Conservation (phyloP, 2,329 filamentous ascomycete species). For the Karstenula rhodostoma region DNA sequence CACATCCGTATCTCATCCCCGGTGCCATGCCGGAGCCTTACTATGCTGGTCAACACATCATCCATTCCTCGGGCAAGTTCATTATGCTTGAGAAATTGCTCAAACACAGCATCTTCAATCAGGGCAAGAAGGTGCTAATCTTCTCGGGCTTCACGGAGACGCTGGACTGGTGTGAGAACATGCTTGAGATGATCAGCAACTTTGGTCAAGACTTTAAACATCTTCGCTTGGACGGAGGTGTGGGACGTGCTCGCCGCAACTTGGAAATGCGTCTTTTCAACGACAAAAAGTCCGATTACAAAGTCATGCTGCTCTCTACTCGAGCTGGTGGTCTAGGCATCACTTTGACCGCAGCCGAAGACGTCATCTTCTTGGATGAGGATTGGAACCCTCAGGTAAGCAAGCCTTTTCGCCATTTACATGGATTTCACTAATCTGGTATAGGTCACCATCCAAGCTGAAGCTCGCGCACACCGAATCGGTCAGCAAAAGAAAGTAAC, state of each 20-base stretch:
- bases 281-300: constrained; percentile 54
- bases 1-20: constrained; percentile 62
- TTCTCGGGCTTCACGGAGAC: constrained; percentile 64
- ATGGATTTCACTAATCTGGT: too few relatives aligned
- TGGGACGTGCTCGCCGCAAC: constrained; percentile 59
- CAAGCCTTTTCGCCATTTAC: too few relatives aligned
- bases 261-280: constrained; percentile 64
- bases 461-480: constrained; percentile 63
- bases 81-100: constrained; percentile 63
- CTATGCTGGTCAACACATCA: constrained; percentile 56
- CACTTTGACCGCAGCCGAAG: constrained; percentile 62
- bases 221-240: constrained; percentile 61
- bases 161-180: constrained; percentile 61
- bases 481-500: constrained; percentile 63
- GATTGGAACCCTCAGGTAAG: constrained; percentile 61
- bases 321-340: constrained; percentile 65
- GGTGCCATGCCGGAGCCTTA: constrained; percentile 57
- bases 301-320: constrained; percentile 65
- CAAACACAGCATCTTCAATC: constrained; percentile 57
- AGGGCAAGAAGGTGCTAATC: constrained; percentile 64
- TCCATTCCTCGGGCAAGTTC: constrained; percentile 64
- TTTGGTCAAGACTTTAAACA: constrained; percentile 54
- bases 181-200: constrained; percentile 56
- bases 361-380: constrained; percentile 65
- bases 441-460: constrained; percentile 60